Percentiles rank a stretch among this genome's conserved stretches.
These are phyloP conservation scores for Phytophthora tubulina DNA, from an alignment of 352 stramenopile genomes.

Conservation along the genomic window DNA sequence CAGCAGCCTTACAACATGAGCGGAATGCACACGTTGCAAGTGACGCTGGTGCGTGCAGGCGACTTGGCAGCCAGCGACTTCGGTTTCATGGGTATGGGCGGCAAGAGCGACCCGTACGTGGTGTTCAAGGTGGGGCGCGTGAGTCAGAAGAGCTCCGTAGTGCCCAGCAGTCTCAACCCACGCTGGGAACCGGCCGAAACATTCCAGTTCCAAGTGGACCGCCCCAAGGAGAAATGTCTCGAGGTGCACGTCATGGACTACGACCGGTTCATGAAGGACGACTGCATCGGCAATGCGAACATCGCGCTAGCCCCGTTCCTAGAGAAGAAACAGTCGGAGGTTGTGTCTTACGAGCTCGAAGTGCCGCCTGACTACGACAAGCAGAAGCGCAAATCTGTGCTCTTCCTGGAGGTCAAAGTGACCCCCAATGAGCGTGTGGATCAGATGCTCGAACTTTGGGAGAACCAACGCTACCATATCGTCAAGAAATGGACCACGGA, in stretches of 20 bases:
- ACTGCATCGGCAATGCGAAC: slow-evolving; percentile 62
- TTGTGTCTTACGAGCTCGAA: slow-evolving; percentile 68
- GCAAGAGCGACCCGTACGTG: slow-evolving; percentile 84
- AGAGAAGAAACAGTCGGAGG: slow-evolving; percentile 54
- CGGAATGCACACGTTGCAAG: slow-evolving; percentile 65
- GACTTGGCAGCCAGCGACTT: slow-evolving; percentile 71
- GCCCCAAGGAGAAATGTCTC: slow-evolving; percentile 65
- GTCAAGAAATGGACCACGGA: slow-evolving; percentile 83
- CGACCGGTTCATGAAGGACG: slow-evolving; percentile 68
- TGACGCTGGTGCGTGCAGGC: slow-evolving; percentile 59
- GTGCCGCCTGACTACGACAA: slow-evolving; percentile 65
- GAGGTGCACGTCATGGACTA: slow-evolving; percentile 74
- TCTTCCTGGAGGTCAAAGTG: slow-evolving; percentile 72
- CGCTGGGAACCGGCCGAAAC: slow-evolving; percentile 64
- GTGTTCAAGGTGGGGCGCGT: slow-evolving; percentile 62
- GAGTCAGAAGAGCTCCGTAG: slow-evolving; percentile 62
- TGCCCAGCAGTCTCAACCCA: slow-evolving; percentile 60
- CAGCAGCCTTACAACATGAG: slow-evolving; percentile 27
- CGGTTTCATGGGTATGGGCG: slow-evolving; percentile 72
- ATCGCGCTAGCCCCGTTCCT: slow-evolving; percentile 64
- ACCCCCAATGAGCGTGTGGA: slow-evolving; percentile 62
- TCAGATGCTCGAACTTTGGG: slow-evolving; percentile 82
- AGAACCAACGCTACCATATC: slow-evolving; percentile 86
- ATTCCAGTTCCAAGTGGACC: slow-evolving; percentile 74
- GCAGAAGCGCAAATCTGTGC: slow-evolving; percentile 62